A percentile compares a stretch with the other conserved stretches of the same genome.
These are phyloP conservation scores for Neostapfia colusana DNA, from an alignment of 176 grass and related monocot genomes.

Conservation along the genomic window DNA sequence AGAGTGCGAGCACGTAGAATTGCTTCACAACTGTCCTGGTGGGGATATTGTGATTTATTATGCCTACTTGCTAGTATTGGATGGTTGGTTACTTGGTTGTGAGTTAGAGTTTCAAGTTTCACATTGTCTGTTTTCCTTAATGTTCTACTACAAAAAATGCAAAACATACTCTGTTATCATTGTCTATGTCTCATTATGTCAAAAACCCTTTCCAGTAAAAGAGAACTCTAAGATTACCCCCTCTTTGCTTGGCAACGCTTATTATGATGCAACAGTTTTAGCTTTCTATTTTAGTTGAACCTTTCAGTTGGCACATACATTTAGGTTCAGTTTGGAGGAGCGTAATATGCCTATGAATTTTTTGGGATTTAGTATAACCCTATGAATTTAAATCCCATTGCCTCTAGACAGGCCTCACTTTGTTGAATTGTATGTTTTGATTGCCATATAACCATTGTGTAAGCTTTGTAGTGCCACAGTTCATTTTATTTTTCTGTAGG, in stretches of 20 bases:
- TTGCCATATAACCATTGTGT: not conserved
- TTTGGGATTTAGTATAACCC: not conserved
- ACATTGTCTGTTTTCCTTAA: not conserved
- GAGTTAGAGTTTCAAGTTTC: not conserved
- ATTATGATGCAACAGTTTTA: not conserved
- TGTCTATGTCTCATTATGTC: no score
- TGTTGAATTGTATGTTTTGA: not conserved
- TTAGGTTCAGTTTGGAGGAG: not conserved
- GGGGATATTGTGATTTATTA: not conserved
- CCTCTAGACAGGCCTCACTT: not conserved
- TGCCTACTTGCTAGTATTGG: not conserved
- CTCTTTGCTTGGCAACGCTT: not conserved
- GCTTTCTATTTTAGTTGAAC: not conserved
- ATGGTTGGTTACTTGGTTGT: not conserved
- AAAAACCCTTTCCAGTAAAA: not conserved
- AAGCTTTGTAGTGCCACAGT: not conserved
- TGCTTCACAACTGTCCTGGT: not conserved
- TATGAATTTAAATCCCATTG: not conserved
- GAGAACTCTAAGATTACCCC: not conserved
- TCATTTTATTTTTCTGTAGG: slow-evolving; percentile 12
- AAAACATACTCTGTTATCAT: not conserved
- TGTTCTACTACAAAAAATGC: not conserved
- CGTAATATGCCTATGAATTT: not conserved
- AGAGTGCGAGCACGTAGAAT: not conserved
- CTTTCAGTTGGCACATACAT: not conserved